A percentile compares a stretch with the other conserved stretches of the same genome.
Evolutionary conservation across 768 basidiomycete genomes (phyloP).

Genomic region (Asterophora lycoperdoides): DNA sequence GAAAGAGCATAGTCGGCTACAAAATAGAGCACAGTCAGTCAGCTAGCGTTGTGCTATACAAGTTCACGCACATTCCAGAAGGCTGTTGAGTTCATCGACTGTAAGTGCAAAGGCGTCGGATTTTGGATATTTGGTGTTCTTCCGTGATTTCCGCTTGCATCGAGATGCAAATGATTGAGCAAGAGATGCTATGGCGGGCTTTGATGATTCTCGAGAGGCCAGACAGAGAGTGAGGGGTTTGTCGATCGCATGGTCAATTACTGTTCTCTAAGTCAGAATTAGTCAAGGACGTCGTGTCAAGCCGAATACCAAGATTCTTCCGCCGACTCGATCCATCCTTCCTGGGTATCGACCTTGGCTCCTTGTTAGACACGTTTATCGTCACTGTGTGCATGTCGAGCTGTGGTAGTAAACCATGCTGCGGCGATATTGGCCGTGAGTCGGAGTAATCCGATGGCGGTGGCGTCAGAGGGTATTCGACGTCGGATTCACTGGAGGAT

Average conservation of each 20-base stretch:
- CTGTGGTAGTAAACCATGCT: constrained; percentile 15
- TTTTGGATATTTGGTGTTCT: constrained; percentile 16
- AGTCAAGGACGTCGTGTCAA: background rate
- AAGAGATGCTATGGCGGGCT: constrained; percentile 57
- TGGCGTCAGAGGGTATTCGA: constrained; percentile 73
- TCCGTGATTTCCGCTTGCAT: constrained; percentile 20
- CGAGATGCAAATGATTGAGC: constrained; percentile 43
- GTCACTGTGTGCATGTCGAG: constrained; percentile 21
- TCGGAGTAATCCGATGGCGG: constrained; percentile 69
- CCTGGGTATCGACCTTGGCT: background rate
- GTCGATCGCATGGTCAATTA: constrained; percentile 3
- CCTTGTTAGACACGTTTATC: constrained; percentile 9
- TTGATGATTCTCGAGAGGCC: constrained; percentile 56
- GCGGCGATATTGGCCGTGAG: constrained; percentile 60
- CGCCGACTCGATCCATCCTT: background rate
- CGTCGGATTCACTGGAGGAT: constrained; percentile 38
- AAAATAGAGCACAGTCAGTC: constrained; percentile 3
- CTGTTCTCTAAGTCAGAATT: background rate
- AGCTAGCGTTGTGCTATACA: background rate
- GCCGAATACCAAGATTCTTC: constrained; percentile 3
- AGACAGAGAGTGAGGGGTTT: constrained; percentile 47
- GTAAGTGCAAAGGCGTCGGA: constrained; percentile 31
- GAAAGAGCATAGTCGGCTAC: constrained; percentile 44
- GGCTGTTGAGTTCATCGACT: constrained; percentile 39
- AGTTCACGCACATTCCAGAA: constrained; percentile 54